Evolutionary conservation across 2,329 filamentous ascomycete species (phyloP), one percentile per base, ranked within the genome.

Genomic region (Sporothrix phasma): DNA sequence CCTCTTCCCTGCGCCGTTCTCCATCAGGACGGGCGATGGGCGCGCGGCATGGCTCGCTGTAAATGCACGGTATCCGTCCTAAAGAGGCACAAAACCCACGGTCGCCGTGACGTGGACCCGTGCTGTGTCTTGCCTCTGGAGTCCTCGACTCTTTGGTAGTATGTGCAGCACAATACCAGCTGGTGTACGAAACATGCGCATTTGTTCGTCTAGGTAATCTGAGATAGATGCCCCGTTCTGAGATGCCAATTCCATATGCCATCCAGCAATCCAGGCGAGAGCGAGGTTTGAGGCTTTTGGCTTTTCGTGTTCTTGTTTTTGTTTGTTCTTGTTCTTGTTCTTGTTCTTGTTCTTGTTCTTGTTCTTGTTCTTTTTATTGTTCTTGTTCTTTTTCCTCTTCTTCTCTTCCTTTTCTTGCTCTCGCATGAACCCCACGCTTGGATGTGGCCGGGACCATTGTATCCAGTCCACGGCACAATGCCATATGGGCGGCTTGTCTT

Each of bases 61-160:
- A 58, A 53, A 58, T 58, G 54, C 54, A 29, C 54, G 43, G 54
- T 34, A 41, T 43, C 43, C 24, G 54, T 58, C 39, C 54, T 31
- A 61, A 61, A 39, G 15, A 49, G 19, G 45, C 59, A 61, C 11
- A 19, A 2, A 61, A 37, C 24, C 22, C 39, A 58, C 54, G 37
- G 39, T 29, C 13, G 15, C 54, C 37, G 22, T 58, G 54, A 26
- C 47, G 10, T n/a, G 41, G 41, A 7, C 51, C 51, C 51, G 39
- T 56, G 51, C 31, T 37, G 49, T n/a, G n/a, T n/a, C 47, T 29
- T 24, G n/a, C n/a, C n/a, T n/a, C n/a, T n/a, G n/a, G n/a, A n/a
- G n/a, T n/a, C n/a, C n/a, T n/a, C n/a, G n/a, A n/a, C n/a, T n/a
- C n/a, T n/a, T n/a, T n/a, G n/a, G n/a, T n/a, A n/a, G 15, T 6